Base-by-base conservation (phyloP, 2,329 filamentous ascomycete genomes). In the Botrytis aclada region DNA sequence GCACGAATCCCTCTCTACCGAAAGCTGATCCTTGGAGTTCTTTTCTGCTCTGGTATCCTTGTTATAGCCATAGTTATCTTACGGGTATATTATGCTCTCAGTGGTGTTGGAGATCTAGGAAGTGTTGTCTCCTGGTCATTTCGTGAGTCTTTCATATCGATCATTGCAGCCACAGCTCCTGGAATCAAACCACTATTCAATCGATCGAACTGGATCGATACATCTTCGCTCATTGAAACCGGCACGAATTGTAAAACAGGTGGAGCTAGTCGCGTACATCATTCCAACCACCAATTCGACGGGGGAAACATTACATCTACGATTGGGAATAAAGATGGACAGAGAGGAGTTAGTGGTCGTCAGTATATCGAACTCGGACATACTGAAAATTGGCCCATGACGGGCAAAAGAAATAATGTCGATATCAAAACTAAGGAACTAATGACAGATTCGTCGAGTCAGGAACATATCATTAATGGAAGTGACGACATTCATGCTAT, bases 311-410 rank as follows among this genome's bases (percentile, higher is more conserved):
- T 45, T 22, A 32, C n/a, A 5, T 29, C 39, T 25, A 6, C 20
- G 18, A 18, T n/a, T 43, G 62, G 62, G 3, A 22, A 29, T 32
- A 45, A 64, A 25, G 62, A 64, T 34, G 39, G 25, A 1, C 62
- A 45, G 43, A 64, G 41, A 22, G 62, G 62, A 25, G 39, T 64
- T 32, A 18, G 62, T 45, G 62, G 62, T 45, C 62, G 62, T 41
- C 62, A 64, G n/a, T 64, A 64, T 29, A 45, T 64, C 16, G 62
- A 64, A 64, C 62, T 64, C 12, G 41, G 39, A 22, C n/a, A 45
- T 64, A 14, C 39, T 45, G 62, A 43, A 22, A 45, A 32, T 45
- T 64, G 62, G 62, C 62, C 62, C 29, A 22, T 32, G n/a, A 32
- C 29, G 29, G 39, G 39, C n/a, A 45, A 45, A 14, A 45, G 20